Base-by-base conservation (phyloP, 176 grass and related monocot species). In the Chloris gayana region DNA sequence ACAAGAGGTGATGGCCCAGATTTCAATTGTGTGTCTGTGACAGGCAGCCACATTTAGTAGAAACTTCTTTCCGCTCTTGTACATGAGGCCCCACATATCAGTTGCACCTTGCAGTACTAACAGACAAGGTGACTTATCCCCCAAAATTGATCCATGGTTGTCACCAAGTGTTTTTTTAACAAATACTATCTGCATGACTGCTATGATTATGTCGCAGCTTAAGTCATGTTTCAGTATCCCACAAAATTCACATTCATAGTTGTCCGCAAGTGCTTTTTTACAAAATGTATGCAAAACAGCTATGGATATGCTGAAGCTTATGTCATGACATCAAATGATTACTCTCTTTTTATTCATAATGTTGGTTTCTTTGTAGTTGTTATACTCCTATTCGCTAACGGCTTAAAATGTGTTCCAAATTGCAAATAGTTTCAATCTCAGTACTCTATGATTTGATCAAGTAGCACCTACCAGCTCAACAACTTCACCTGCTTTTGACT, bases 401-500 rank as follows among this genome's bases (percentile, higher is more conserved):
- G 33, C 56, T 85, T 30, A 75, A 68, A 75, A 41, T 24, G 39
- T 76, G 22, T 38, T 82, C 12, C 32, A 69, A 79, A 69, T 27
- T 61, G 64, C 18, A 76, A 69, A 69, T 49, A 30, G 32, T 70
- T 27, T 67, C 63, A 69, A 37, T 61, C 39, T 76, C 39, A 77
- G 24, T 70, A 84, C 71, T 66, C 31, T 87, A 35, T 69, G 63
- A 81, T 69, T 75, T 82, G 76, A 76, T 81, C 77, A 70, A 63
- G 10, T 50, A 18, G 9, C 31, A 87, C 85, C 72, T 81, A 70
- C 72, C 51, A 25, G 50, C 77, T 76, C 64, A 87, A 82, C 85
- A 82, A 76, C 78, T 82, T 68, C 72, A 87, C 71, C 78, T 82
- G 85, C 85, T 87, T 87, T 70, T 53, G 72, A 76, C 64, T 63